Base-by-base conservation (phyloP, 2,329 filamentous ascomycete genomes). In the Claviceps digitariae region DNA sequence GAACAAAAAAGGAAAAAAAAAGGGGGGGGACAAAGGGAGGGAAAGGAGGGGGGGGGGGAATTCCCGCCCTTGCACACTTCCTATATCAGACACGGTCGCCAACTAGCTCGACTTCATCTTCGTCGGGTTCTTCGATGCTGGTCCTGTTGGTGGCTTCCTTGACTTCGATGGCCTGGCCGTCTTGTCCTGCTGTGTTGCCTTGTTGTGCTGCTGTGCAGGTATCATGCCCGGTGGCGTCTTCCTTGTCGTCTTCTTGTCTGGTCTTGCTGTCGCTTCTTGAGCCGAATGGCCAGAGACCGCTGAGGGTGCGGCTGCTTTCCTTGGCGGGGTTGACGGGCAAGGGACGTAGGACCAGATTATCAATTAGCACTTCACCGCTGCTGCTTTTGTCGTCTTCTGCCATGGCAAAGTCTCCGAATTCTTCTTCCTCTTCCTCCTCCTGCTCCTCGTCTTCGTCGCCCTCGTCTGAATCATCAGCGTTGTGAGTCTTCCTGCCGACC, bases 381-480 rank as follows among this genome's bases (percentile, higher is more conserved):
- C 52, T 52, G 10, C 27, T 49, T 27, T 61, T 59, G 12, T 69
- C 70, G 50, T 75, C 69, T 63, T 83, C 81, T 12, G 81, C 77
- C 69, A 85, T 80, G 57, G 80, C 81, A 59, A 85, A 85, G 54
- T 86, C 83, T 15, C 82, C 83, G 68, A 86, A 79, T 60, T 83
- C 82, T 57, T 85, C 82, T 43, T 82, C 81, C 41, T 82, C 81
- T 60, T 83, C 82, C 56, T 85, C 82, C 40, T 82, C 81, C n/a
- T n/a, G n/a, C 43, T 82, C 81, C 41, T 81, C 79, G 29, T 80
- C 76, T 5, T 80, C 76, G 13, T 78, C 74, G 72, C 15, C 75
- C 50, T 76, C 75, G 44, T 74, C 75, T 41, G 71, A 74, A 55
- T 74, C 73, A 2, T 69, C 70, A 36, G 63, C 65, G 54, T 73